Conservation (phyloP, 345 rosid genomes). For the Eucalyptus urophylla region DNA sequence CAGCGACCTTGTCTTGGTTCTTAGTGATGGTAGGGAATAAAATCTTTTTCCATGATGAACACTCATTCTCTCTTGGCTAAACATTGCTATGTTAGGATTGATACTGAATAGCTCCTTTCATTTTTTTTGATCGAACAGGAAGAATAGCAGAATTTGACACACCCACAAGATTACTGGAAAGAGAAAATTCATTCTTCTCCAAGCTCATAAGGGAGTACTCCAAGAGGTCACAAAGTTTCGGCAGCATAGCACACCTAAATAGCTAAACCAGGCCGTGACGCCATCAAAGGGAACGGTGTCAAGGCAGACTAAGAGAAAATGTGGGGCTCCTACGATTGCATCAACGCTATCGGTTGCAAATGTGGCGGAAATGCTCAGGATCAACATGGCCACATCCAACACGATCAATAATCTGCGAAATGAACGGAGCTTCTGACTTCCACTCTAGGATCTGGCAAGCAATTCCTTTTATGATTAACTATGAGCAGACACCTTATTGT, state of each 20-base stretch:
- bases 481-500: not conserved
- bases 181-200: slow-evolving; percentile 76
- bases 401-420: not conserved
- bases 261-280: not conserved
- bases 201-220: slow-evolving; percentile 80
- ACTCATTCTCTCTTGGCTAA: not conserved
- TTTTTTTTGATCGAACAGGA: slow-evolving; percentile 29
- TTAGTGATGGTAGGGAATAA: slow-evolving; percentile 66
- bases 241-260: slow-evolving; percentile 15
- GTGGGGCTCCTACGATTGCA: not conserved
- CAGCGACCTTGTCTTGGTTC: slow-evolving; percentile 83
- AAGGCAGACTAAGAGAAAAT: not conserved
- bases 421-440: not conserved
- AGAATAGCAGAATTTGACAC: slow-evolving; percentile 79
- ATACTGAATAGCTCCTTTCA: not conserved
- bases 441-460: not conserved
- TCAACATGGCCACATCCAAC: not conserved
- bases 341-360: not conserved
- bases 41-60: not conserved
- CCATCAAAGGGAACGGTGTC: not conserved
- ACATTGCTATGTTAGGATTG: not conserved
- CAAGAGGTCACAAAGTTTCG: slow-evolving; percentile 45
- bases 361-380: not conserved
- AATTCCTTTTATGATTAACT: not conserved
- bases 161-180: slow-evolving; percentile 56